Evolutionary conservation across 192 early-diverging fungal genomes (phyloP), one percentile per base, ranked within the genome.

Genomic region (Coemansia sp.): DNA sequence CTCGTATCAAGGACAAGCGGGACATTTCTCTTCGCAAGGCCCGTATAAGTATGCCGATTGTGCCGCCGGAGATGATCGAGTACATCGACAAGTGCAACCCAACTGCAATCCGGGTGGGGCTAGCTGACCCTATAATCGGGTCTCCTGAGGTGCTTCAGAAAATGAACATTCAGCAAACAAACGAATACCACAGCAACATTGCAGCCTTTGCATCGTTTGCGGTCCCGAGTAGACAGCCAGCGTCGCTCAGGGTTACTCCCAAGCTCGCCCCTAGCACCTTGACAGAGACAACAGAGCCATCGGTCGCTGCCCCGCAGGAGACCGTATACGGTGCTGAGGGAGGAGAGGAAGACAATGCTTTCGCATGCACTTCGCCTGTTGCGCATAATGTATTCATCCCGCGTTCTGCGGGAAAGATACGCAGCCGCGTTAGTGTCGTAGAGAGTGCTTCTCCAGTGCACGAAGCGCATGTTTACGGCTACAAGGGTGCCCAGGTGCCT

Each of bases 11-110:
- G 14, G 45, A 44, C 46, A 63, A 45, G 30, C 65, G 45, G 7
- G 59, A 66, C 1, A 57, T 43, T 2, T 68, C 69, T 12, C 21
- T 67, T 20, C 63, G 64, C 21, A 66, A 63, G 55, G n/a, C 69
- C 0, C 67, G 62, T 1, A 82, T 82, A 53, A 71, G 79, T 24
- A 68, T 72, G 53, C 79, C 79, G 0, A 82, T 82, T 36, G 74
- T 82, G 15, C 79, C 79, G 34, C 79, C 67, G 0, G 79, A 82
- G 51, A 72, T 82, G 74, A 35, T 82, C 10, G 74, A 82, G 14
- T 76, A 76, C 41, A 67, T 82, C 21, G 67, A 82, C n/a, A 65
- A 41, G 49, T 71, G 79, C 68, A 76, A 82, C 21, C 79, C 79
- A 5, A 61, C 39, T 0, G 79, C 79, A 2, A 65, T 82, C 33